These are phyloP conservation scores for Ogataea trehalophila DNA, from an alignment of 805 yeast genomes.

Conservation along the genomic window DNA sequence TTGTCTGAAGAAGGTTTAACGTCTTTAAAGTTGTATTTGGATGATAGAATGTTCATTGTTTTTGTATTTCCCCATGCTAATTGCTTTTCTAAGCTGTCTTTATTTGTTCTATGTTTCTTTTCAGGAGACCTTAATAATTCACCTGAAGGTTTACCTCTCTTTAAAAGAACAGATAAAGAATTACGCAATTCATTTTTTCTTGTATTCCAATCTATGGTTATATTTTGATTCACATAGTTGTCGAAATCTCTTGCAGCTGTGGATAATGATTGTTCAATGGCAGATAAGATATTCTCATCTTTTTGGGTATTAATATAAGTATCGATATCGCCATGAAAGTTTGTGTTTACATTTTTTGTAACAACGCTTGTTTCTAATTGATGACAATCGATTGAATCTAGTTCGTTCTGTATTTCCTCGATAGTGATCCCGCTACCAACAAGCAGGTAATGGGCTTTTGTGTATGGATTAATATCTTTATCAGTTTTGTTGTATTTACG, in stretches of 20 bases:
- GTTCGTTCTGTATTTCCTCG: conserved; percentile 69
- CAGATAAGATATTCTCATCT: conserved; percentile 75
- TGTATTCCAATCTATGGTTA: conserved; percentile 79
- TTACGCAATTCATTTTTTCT: conserved; percentile 71
- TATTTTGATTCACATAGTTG: conserved; percentile 61
- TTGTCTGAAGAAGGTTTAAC: conserved; percentile 17
- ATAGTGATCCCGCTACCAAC: conserved; percentile 88
- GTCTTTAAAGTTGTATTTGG: conserved; percentile 28
- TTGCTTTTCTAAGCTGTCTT: conserved; percentile 19
- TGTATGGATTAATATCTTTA: conserved; percentile 37
- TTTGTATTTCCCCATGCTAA: conserved; percentile 27
- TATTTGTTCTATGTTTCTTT: conserved; percentile 11
- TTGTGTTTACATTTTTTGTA: conserved; percentile 1
- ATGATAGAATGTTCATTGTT: conserved; percentile 24
- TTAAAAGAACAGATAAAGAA: conserved; percentile 55
- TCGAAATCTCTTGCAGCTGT: conserved; percentile 83
- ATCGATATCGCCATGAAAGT: conserved; percentile 43
- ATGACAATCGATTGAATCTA: conserved; percentile 37
- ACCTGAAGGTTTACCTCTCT: conserved; percentile 21
- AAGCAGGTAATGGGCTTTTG: conserved; percentile 80
- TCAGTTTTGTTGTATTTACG: conserved; percentile 39
- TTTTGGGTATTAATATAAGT: conserved; percentile 62
- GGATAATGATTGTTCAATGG: conserved; percentile 75
- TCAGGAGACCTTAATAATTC: conserved; percentile 11
- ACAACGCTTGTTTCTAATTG: conserved; percentile 11